Evolutionary conservation across 495 filamentous ascomycete species (phyloP).

Genomic region (Baudoinia panamericana): DNA sequence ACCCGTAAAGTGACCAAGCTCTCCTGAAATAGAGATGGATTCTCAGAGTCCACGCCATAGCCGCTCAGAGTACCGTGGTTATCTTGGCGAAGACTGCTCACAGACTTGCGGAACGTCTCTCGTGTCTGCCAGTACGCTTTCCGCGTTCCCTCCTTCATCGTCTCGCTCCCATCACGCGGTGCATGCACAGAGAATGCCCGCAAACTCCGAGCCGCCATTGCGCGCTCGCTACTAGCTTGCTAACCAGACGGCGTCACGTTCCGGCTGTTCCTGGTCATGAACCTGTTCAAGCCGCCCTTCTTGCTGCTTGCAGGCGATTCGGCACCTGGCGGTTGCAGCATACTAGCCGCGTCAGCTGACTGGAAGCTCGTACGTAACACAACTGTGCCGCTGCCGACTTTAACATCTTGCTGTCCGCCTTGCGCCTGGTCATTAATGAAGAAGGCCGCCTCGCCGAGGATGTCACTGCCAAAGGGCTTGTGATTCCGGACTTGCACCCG

Average conservation of each 20-base stretch:
- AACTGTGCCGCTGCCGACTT: conserved; percentile 38
- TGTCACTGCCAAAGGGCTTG: conserved; percentile 66
- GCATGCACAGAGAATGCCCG: too few species aligned
- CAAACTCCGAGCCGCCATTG: too few species aligned
- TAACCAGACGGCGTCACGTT: conserved; percentile 20
- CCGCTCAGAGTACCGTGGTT: too few species aligned
- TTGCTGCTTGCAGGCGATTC: conserved; percentile 10
- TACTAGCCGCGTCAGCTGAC: conserved; percentile 7
- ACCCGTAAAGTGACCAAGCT: too few species aligned
- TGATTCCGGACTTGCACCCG: conserved; percentile 73
- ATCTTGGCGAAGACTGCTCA: conserved; percentile 1
- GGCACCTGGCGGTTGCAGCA: background rate
- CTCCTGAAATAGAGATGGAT: too few species aligned
- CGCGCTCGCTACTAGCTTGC: background rate
- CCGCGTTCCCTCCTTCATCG: conserved; percentile 1
- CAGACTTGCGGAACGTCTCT: conserved; percentile 6
- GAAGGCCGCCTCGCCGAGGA: conserved; percentile 72
- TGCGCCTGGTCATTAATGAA: conserved; percentile 73
- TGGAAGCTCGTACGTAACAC: conserved; percentile 11
- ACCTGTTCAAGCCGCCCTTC: conserved; percentile 7
- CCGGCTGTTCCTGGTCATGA: conserved; percentile 9
- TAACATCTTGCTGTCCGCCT: conserved; percentile 60
- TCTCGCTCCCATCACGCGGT: background rate
- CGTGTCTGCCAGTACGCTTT: conserved; percentile 8
- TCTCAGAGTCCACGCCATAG: too few species aligned